Conservation (phyloP, 345 rosid genomes). For the Eucalyptus curtisii region DNA sequence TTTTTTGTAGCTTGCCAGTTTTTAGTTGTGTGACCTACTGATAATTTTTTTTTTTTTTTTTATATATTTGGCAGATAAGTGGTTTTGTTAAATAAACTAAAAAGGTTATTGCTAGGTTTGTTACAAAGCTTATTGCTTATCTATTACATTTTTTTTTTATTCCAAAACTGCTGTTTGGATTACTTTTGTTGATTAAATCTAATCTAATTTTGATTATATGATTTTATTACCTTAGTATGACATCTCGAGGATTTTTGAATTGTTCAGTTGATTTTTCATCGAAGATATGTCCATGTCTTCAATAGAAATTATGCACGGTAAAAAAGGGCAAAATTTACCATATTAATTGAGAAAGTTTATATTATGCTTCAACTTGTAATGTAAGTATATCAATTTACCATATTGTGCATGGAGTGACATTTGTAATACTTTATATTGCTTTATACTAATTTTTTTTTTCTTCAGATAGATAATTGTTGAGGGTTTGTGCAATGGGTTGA, state of each 20-base stretch:
- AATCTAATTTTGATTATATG: neutral
- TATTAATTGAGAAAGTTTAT: neutral
- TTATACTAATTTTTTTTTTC: neutral
- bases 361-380: neutral
- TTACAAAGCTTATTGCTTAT: neutral
- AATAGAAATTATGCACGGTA: neutral
- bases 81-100: neutral
- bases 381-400: neutral
- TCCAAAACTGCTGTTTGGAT: neutral
- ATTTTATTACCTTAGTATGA: neutral
- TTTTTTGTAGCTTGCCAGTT: neutral
- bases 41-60: neutral
- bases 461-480: neutral
- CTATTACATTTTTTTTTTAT: neutral
- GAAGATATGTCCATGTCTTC: neutral
- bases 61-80: neutral
- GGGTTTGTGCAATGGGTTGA: neutral
- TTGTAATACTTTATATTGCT: neutral
- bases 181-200: neutral
- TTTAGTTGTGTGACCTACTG: accelerated
- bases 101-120: neutral
- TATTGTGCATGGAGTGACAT: neutral
- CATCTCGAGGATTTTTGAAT: neutral
- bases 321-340: neutral
- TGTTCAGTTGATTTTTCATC: neutral